Evolutionary conservation across 768 basidiomycete genomes (phyloP).

Genomic region (Leccinum rimulosum): DNA sequence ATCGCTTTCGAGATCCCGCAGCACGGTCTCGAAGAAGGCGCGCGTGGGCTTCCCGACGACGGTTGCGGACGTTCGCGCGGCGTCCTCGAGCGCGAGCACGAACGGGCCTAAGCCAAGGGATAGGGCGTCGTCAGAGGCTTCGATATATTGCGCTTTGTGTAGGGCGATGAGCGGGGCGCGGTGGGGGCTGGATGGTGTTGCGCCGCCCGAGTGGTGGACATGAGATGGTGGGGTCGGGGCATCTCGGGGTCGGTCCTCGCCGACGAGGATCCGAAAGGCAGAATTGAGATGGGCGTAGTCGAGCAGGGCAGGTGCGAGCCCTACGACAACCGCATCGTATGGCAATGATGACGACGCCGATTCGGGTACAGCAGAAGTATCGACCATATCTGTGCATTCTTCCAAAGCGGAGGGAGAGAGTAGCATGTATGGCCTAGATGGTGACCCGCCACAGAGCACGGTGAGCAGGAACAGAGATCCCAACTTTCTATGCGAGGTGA

Average conservation of each 20-base stretch:
- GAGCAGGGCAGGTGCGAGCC: conserved; percentile 51
- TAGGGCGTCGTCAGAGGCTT: conserved; percentile 44
- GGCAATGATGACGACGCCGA: neutral
- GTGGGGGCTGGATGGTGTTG: neutral
- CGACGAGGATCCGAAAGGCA: conserved; percentile 62
- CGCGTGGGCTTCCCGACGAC: too few species aligned
- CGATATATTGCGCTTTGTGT: conserved; percentile 54
- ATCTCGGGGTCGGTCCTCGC: conserved; percentile 31
- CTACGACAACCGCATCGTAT: conserved; percentile 64
- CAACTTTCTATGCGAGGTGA: neutral
- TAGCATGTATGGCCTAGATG: conserved; percentile 48
- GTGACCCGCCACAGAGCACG: too few species aligned
- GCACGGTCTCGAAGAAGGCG: too few species aligned
- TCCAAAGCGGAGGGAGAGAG: conserved; percentile 49
- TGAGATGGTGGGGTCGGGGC: neutral
- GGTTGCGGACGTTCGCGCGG: too few species aligned
- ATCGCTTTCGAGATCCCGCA: too few species aligned
- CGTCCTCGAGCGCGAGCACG: conserved; percentile 56
- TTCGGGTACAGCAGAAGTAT: neutral
- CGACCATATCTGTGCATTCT: conserved; percentile 34
- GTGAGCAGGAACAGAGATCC: neutral
- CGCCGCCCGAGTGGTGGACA: too few species aligned
- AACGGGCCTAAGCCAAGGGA: too few species aligned
- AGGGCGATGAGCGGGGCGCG: conserved; percentile 51
- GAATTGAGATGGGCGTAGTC: conserved; percentile 57